Base-by-base conservation (phyloP, 129 eudicot species). In the Oenanthe sinensis region DNA sequence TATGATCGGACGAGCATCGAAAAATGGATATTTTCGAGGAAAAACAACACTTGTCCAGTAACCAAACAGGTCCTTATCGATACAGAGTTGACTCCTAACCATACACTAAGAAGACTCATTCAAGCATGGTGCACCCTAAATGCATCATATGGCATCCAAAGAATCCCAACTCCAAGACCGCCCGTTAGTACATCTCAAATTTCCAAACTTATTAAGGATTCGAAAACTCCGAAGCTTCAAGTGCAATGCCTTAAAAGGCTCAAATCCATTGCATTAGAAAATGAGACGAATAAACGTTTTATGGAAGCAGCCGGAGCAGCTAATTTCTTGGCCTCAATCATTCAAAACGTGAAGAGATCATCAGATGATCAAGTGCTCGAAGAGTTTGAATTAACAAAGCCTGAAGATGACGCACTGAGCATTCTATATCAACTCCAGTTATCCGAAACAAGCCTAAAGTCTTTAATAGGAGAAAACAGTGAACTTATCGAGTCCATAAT, bases 1-100 rank as follows among this genome's bases (percentile, higher is more conserved):
- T 86, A 86, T 80, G 89, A 86, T 55, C 85, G 89, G 19, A 77
- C 68, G 10, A 83, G 85, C 79, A 86, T 86, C 30, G 89, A 86
- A 46, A 78, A 75, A 69, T 86, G 89, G 89, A 19, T 86, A 1
- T 86, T 77, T 36, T 50, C 69, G 6, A 48, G 65, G 46, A 81
- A 81, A 13, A 81, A 83, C 76, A 37, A 65, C 14, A 80, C 62
- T 13, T 83, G 87, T 40, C 89, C 89, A 6, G 87, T 83, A 16
- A 83, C 87, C 30, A 86, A 86, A 74, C 89, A 86, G 44, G 39
- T 30, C 36, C 81, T 86, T 20, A 20, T 54, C 10, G 77, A 72
- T 68, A 22, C 76, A 11, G 82, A 76, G 39, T 58, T 86, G 22
- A 86, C 86, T 11, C 89, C 89, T 19, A 86, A 86, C 75, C 74